Evolutionary conservation across 495 filamentous ascomycete species (phyloP).

Genomic region (Penicillium daleae): DNA sequence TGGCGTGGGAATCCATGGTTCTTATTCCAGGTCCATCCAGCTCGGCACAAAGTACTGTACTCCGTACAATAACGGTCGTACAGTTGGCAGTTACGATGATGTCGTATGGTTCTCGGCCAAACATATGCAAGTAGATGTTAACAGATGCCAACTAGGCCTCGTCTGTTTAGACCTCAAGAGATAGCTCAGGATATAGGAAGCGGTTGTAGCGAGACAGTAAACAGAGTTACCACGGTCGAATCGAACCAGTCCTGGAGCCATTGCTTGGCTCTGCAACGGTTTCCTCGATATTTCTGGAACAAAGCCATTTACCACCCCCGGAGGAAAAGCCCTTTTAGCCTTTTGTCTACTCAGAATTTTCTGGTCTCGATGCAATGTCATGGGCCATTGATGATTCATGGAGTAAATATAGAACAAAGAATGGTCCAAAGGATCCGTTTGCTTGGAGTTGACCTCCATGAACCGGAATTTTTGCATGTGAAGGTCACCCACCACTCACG

Average conservation of each 20-base stretch:
- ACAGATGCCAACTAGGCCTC: background rate
- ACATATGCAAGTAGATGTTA: background rate
- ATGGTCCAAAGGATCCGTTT: background rate
- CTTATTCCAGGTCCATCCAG: background rate
- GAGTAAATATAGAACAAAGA: background rate
- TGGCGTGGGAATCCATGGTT: conserved; percentile 2
- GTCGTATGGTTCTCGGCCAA: background rate
- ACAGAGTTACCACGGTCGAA: no score
- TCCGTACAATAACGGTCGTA: background rate
- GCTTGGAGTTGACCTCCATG: background rate
- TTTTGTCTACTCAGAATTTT: background rate
- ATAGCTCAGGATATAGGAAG: no score
- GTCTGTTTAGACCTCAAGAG: no score
- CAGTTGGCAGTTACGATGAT: background rate
- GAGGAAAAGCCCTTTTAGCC: background rate
- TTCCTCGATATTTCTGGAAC: background rate
- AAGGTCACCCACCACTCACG: background rate
- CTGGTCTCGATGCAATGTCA: background rate
- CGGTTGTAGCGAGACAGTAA: no score
- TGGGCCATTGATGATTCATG: conserved; percentile 3
- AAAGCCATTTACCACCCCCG: background rate
- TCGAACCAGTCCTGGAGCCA: background rate
- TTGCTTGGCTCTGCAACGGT: background rate
- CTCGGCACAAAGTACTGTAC: background rate
- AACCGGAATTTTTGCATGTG: background rate